phyloP scores from a whole-genome alignment of 2,329 filamentous ascomycete genomes.

The Penicillium griseofulvum region DNA sequence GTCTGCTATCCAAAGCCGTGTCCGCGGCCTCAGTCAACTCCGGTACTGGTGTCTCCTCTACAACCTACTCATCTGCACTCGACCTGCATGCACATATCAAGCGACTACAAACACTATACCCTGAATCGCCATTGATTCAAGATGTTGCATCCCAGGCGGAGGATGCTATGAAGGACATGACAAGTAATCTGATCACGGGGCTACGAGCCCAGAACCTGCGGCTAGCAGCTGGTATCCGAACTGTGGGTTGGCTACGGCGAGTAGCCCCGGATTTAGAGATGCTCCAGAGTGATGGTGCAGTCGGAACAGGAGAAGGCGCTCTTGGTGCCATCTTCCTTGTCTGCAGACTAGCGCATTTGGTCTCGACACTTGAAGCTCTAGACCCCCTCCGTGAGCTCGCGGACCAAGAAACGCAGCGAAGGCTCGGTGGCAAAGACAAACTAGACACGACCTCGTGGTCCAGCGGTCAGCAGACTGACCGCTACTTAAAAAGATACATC shows the following conservation, averaged over 20 bases:
- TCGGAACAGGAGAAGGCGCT: slow-evolving; percentile 58
- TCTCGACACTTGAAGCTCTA: slow-evolving; percentile 75
- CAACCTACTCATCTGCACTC: slow-evolving; percentile 83
- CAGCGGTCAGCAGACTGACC: slow-evolving; percentile 84
- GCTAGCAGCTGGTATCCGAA: slow-evolving; percentile 84
- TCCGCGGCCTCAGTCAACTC: slow-evolving; percentile 44
- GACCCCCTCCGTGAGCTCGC: slow-evolving; percentile 84
- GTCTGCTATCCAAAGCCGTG: slow-evolving; percentile 73
- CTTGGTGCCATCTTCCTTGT: slow-evolving; percentile 83
- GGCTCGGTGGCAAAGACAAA: slow-evolving; percentile 33
- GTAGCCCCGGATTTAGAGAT: slow-evolving; percentile 76
- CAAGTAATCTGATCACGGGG: slow-evolving; percentile 73
- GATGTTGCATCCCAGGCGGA: slow-evolving; percentile 76
- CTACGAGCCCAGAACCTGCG: slow-evolving; percentile 78
- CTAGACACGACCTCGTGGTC: slow-evolving; percentile 33
- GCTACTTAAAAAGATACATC: slow-evolving; percentile 91
- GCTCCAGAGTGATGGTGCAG: slow-evolving; percentile 27
- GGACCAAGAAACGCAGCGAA: slow-evolving; percentile 70
- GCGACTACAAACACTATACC: slow-evolving; percentile 77
- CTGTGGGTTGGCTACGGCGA: slow-evolving; percentile 84
- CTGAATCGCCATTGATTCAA: slow-evolving; percentile 70
- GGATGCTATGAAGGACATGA: slow-evolving; percentile 83
- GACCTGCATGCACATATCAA: slow-evolving; percentile 94
- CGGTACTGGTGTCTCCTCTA: slow-evolving; percentile 44
- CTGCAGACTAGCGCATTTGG: slow-evolving; percentile 76